Evolutionary conservation across 495 filamentous ascomycete genomes (phyloP).

Genomic region (Penicillium simplicissimum): DNA sequence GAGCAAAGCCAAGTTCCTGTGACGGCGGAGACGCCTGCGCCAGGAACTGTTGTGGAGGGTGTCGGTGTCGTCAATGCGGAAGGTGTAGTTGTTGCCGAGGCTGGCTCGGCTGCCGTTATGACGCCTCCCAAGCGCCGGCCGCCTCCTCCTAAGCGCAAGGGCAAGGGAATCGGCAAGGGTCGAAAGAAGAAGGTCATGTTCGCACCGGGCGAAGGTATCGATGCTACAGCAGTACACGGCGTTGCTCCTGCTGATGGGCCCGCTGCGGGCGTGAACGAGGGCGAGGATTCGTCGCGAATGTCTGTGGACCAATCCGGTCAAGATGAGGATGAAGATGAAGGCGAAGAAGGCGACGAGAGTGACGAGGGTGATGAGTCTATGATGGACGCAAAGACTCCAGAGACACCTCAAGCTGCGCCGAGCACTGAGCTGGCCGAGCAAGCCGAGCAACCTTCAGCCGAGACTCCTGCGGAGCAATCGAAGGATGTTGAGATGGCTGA

Average conservation of each 20-base stretch:
- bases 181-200: constrained; percentile 66
- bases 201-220: constrained; percentile 45
- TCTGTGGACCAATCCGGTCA: constrained; percentile 46
- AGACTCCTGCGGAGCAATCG: constrained; percentile 24
- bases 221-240: constrained; percentile 39
- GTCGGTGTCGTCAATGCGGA: constrained; percentile 61
- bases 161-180: constrained; percentile 66
- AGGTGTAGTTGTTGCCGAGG: constrained; percentile 60
- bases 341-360: constrained; percentile 54
- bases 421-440: constrained; percentile 26
- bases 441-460: constrained; percentile 19
- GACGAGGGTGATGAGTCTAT: constrained; percentile 59
- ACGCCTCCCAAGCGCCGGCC: constrained; percentile 59
- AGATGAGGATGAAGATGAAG: constrained; percentile 43
- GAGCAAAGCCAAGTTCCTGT: constrained; percentile 38
- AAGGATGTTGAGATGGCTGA: constrained; percentile 31
- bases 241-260: constrained; percentile 26
- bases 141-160: constrained; percentile 75
- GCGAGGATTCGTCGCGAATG: constrained; percentile 39
- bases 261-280: constrained; percentile 25
- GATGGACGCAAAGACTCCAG: constrained; percentile 52
- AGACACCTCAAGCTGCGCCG: constrained; percentile 34
- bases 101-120: constrained; percentile 43
- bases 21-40: constrained; percentile 50
- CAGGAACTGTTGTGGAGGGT: constrained; percentile 62